Percentiles rank a stretch among this genome's conserved stretches.
phyloP scores from a whole-genome alignment of 2,329 filamentous ascomycete species.

The Juglanconis sp. region DNA sequence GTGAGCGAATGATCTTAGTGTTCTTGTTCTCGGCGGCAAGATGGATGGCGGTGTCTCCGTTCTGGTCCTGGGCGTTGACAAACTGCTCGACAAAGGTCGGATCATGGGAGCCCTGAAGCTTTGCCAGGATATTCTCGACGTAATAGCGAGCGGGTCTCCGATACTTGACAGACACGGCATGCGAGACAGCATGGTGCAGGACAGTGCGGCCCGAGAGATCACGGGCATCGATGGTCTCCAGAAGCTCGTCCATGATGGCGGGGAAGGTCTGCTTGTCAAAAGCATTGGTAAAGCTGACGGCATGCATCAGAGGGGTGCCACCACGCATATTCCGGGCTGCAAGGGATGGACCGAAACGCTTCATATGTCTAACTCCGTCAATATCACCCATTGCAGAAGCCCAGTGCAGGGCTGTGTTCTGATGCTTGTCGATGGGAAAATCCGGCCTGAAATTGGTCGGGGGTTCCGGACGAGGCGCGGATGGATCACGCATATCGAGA shows the following conservation, averaged over 20 bases:
- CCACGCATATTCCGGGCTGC: conserved; percentile 67
- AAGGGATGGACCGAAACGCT: conserved; percentile 73
- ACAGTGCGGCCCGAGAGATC: conserved; percentile 83
- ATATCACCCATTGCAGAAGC: conserved; percentile 96
- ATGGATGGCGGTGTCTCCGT: conserved; percentile 83
- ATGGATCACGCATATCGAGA: conserved; percentile 74
- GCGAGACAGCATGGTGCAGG: conserved; percentile 73
- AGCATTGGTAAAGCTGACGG: conserved; percentile 95
- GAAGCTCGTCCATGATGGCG: conserved; percentile 75
- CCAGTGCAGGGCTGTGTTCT: conserved; percentile 94
- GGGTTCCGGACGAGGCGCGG: conserved; percentile 70
- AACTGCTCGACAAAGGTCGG: conserved; percentile 74
- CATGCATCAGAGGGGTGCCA: conserved; percentile 91
- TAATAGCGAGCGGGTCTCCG: conserved; percentile 83
- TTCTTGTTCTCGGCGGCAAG: conserved; percentile 77
- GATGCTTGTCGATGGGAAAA: conserved; percentile 87
- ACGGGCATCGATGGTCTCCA: conserved; percentile 73
- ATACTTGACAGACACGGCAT: conserved; percentile 71
- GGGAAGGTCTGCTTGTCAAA: conserved; percentile 92
- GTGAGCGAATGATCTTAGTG: conserved; percentile 80
- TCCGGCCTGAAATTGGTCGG: conserved; percentile 85
- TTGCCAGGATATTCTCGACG: conserved; percentile 84
- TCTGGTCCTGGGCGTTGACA: conserved; percentile 77
- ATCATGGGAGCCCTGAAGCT: conserved; percentile 73
- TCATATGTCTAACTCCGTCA: conserved; percentile 83